These are phyloP conservation scores for Fonsecaea pedrosoi DNA, from an alignment of 2,329 filamentous ascomycete species.

Conservation along the genomic window DNA sequence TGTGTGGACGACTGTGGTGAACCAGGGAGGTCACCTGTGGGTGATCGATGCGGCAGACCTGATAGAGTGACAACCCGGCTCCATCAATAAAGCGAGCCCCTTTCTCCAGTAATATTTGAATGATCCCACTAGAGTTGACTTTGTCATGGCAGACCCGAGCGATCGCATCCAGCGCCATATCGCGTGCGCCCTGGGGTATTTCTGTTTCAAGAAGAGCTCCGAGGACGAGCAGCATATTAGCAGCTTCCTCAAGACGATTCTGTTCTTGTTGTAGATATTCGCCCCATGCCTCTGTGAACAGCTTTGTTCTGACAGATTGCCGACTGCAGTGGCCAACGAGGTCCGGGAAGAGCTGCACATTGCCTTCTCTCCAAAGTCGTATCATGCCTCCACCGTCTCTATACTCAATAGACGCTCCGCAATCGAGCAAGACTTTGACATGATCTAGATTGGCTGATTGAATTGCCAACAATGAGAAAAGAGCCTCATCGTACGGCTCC, in stretches of 20 bases:
- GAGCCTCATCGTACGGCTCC: slow-evolving; percentile 5
- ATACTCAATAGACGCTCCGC: slow-evolving; percentile 18
- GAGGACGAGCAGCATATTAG: not conserved
- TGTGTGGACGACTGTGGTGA: slow-evolving; percentile 3
- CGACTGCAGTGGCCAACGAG: slow-evolving; percentile 8
- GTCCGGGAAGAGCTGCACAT: slow-evolving; percentile 12
- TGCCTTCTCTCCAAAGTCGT: slow-evolving; percentile 14
- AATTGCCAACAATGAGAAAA: slow-evolving; percentile 1
- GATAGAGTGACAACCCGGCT: slow-evolving; percentile 15
- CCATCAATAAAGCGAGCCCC: slow-evolving; percentile 15
- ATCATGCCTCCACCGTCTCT: slow-evolving; percentile 15
- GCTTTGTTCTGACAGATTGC: not conserved
- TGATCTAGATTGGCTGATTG: not conserved
- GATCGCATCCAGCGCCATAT: slow-evolving; percentile 11
- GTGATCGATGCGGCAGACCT: slow-evolving; percentile 9
- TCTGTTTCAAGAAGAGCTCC: slow-evolving; percentile 7
- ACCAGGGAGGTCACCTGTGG: slow-evolving; percentile 1
- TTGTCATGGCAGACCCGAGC: not conserved
- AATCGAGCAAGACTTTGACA: not conserved
- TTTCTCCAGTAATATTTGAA: slow-evolving; percentile 13
- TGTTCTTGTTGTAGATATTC: slow-evolving; percentile 12
- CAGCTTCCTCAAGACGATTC: not conserved
- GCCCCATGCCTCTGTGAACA: slow-evolving; percentile 11
- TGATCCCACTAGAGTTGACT: not conserved
- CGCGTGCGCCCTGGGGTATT: not conserved